Base-by-base conservation (phyloP, 108 stramenopile genomes). In the Discostella stelligeroides region DNA sequence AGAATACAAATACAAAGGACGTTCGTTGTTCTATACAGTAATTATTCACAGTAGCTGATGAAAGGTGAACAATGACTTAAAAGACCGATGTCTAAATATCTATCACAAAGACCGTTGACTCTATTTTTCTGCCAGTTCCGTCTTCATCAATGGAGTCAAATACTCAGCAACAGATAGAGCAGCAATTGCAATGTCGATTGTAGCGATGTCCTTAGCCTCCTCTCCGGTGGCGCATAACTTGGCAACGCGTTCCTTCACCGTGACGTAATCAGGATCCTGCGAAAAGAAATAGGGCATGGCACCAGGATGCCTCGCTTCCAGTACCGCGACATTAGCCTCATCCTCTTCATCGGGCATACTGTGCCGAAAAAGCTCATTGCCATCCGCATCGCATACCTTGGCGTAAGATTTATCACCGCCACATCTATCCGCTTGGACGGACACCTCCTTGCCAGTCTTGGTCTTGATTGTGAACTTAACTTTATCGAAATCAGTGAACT, bases 231-330 rank as follows among this genome's bases (percentile, higher is more conserved):
- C 91, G 68, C 88, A 88, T 59, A 83, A 73, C 40, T 75, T 63
- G 14, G 91, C 84, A 42, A 94, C 91, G 34, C 89, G 79, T 70
- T 97, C 92, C 83, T 97, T 97, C 45, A 97, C 92, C 0, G 96
- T 97, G 73, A 94, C 90, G 74, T 97, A 97, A 88, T 97, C 96
- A 23, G 94, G 94, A 79, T 97, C 92, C 60, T 97, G 96, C 21
- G 83, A 81, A 82, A 94, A 94, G 83, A 97, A 97, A 73, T 97
- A 97, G 10, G 96, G 92, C 94, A 95, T 97, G 53, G 91, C 92
- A 55, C 88, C 91, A 17, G 96, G 96, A 74, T 92, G 89, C 77
- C 91, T 85, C n/a, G 73, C 78, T 80, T 92, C 72, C 68, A 94
- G 69, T 14, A 81, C 82, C 21, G 76, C 55, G 27, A 97, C 94